These are phyloP conservation scores for Akanthomyces dipterigenus DNA, from an alignment of 2,329 filamentous ascomycete species.

Conservation along the genomic window DNA sequence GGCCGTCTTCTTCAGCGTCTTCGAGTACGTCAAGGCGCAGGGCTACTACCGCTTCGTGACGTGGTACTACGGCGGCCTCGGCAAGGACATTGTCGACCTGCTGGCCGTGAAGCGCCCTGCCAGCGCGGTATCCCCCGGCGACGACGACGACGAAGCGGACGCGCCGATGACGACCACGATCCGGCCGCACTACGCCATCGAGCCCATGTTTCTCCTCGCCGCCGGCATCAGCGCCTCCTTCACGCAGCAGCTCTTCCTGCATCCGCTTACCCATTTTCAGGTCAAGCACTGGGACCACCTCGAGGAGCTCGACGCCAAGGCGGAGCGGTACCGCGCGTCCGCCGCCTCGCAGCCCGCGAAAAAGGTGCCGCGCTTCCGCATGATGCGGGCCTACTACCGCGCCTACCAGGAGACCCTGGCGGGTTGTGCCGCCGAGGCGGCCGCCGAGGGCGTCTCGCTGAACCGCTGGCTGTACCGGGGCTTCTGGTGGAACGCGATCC, in stretches of 20 bases:
- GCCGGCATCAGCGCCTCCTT: slow-evolving; percentile 65
- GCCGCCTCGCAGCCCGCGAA: slow-evolving; percentile 24
- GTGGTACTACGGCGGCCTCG: slow-evolving; percentile 59
- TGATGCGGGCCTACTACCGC: slow-evolving; percentile 60
- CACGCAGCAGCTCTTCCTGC: slow-evolving; percentile 61
- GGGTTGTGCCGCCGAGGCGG: slow-evolving; percentile 53
- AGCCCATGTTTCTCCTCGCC: slow-evolving; percentile 63
- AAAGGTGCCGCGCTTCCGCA: slow-evolving; percentile 37
- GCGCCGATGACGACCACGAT: slow-evolving; percentile 41
- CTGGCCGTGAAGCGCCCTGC: slow-evolving; percentile 40
- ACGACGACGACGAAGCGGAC: slow-evolving; percentile 18
- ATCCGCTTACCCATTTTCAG: slow-evolving; percentile 65
- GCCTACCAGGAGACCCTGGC: slow-evolving; percentile 64
- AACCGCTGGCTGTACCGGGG: slow-evolving; percentile 61
- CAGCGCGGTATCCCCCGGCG: neutral
- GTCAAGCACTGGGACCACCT: slow-evolving; percentile 66
- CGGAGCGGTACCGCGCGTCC: slow-evolving; percentile 36
- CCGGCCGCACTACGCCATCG: slow-evolving; percentile 66
- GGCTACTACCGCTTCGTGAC: slow-evolving; percentile 63
- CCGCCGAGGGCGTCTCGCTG: slow-evolving; percentile 48
- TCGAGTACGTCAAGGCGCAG: slow-evolving; percentile 72
- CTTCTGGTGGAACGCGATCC: slow-evolving; percentile 65
- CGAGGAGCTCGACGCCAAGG: slow-evolving; percentile 61
- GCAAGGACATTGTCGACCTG: slow-evolving; percentile 43
- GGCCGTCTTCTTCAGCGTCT: slow-evolving; percentile 66